A percentile compares a stretch with the other conserved stretches of the same genome.
phyloP scores from a whole-genome alignment of 2,329 filamentous ascomycete genomes.

The Pseudogymnoascus sp. region DNA sequence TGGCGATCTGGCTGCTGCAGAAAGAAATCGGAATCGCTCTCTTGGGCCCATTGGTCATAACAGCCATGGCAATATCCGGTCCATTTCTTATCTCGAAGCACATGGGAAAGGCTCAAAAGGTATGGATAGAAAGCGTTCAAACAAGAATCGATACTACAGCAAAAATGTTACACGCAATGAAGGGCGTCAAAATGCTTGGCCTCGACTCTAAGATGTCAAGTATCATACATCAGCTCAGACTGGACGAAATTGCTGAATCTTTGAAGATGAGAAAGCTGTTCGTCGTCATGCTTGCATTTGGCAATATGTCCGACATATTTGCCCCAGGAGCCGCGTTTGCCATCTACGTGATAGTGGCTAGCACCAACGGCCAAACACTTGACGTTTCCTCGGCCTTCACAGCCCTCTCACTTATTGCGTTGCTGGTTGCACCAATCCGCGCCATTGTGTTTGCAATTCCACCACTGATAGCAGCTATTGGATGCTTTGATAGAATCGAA shows the following conservation, averaged over 20 bases:
- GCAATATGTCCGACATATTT: constrained; percentile 21
- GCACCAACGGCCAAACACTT: constrained; percentile 23
- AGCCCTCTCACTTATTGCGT: constrained; percentile 33
- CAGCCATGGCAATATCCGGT: constrained; percentile 11
- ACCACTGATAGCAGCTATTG: constrained; percentile 30
- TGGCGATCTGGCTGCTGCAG: neutral
- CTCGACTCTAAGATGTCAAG: constrained; percentile 28
- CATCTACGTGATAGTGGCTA: constrained; percentile 29
- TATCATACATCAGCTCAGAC: constrained; percentile 28
- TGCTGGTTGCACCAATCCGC: constrained; percentile 33
- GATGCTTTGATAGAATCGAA: constrained; percentile 36
- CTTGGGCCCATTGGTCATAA: neutral
- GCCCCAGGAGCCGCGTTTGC: constrained; percentile 34
- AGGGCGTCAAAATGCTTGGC: constrained; percentile 28
- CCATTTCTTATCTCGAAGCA: constrained; percentile 6
- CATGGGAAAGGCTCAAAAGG: constrained; percentile 12
- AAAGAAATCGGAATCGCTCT: neutral
- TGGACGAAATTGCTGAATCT: constrained; percentile 17
- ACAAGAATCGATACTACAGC: constrained; percentile 18
- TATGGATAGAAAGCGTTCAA: constrained; percentile 19
- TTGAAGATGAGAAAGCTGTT: constrained; percentile 18
- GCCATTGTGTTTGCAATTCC: constrained; percentile 33
- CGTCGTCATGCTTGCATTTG: constrained; percentile 15
- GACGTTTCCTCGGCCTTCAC: constrained; percentile 32
- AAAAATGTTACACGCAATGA: constrained; percentile 26